Evolutionary conservation across 2,329 filamentous ascomycete genomes (phyloP), one percentile per base, ranked within the genome.

Genomic region (Microcera coccophila): DNA sequence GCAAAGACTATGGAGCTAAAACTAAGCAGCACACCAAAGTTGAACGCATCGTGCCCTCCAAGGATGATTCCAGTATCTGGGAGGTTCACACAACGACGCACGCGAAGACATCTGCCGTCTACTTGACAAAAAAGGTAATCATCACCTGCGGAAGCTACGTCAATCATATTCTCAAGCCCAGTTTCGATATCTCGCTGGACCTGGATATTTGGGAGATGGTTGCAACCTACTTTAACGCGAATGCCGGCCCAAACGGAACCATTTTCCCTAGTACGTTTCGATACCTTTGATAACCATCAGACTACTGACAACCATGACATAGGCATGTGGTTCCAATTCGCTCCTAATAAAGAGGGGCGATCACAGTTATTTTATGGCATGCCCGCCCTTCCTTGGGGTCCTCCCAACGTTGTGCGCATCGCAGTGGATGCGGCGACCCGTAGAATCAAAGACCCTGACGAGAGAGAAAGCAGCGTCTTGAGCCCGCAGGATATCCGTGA

Each of bases 191-290:
- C n/a, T 45, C 41, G 0, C n/a, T 52, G 3, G 38, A 47, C 4
- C 19, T 52, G 4, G 33, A 52, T 4, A 52, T 52, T 1, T 52
- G 49, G 49, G 49, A 52, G 21, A 52, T 52, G 49, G 41, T 52
- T 11, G 49, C 45, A 5, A 48, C 32, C 2, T 52, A 52, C 11
- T 52, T 51, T 4, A 51, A 48, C 17, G 20, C 37, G 4, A 51
- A 52, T 12, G 48, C 49, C 4, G 49, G 48, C 7, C 49, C 48
- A 0, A 46, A 43, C 7, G 49, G 49, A 2, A 52, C 49, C 7
- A 47, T 51, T 2, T 51, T 51, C 2, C 48, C 48, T 2, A 50
- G 48, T 42, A 40, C 12, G 44, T 40, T 0, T 2, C 17, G 3
- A 12, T 2, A 3, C 2, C 4, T 9, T 4, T 5, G 4, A 3